phyloP scores from a whole-genome alignment of 2,329 filamentous ascomycete genomes.

The Penicillium sp. region DNA sequence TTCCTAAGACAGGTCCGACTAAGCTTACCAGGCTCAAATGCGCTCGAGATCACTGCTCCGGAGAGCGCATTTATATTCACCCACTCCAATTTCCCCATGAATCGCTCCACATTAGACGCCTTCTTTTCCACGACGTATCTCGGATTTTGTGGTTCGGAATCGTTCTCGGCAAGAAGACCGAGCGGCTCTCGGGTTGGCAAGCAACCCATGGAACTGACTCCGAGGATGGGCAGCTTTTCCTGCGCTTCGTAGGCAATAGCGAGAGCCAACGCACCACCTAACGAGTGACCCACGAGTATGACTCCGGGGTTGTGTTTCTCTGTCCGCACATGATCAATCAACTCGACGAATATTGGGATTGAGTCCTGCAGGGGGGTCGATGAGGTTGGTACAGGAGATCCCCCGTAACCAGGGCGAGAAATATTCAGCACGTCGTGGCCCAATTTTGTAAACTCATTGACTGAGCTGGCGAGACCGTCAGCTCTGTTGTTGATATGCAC shows the following conservation, averaged over 20 bases:
- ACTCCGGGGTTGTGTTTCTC: constrained; percentile 5
- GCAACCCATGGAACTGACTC: constrained; percentile 4
- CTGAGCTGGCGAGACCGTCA: constrained; percentile 1
- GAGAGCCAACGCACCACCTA: constrained; percentile 12
- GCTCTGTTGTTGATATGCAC: neutral
- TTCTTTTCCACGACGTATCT: neutral
- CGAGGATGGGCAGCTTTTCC: constrained; percentile 2
- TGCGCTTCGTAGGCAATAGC: constrained; percentile 13
- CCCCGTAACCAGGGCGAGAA: constrained; percentile 14
- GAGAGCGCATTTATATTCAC: constrained; percentile 1
- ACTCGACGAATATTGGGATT: constrained; percentile 10
- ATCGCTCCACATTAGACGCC: neutral
- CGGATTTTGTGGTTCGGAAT: neutral
- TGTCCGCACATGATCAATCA: constrained; percentile 8
- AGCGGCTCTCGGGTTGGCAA: neutral
- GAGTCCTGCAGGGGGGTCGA: constrained; percentile 12
- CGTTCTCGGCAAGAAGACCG: neutral
- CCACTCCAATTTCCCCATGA: constrained; percentile 5
- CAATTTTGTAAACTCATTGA: constrained; percentile 6
- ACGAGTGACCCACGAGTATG: constrained; percentile 10
- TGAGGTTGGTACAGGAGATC: constrained; percentile 7
- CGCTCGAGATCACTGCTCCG: neutral
- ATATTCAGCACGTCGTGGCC: constrained; percentile 16
- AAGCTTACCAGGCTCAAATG: constrained; percentile 3
- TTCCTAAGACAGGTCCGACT: neutral